Conservation (phyloP, 768 basidiomycete species). For the Boletus reticulatus region DNA sequence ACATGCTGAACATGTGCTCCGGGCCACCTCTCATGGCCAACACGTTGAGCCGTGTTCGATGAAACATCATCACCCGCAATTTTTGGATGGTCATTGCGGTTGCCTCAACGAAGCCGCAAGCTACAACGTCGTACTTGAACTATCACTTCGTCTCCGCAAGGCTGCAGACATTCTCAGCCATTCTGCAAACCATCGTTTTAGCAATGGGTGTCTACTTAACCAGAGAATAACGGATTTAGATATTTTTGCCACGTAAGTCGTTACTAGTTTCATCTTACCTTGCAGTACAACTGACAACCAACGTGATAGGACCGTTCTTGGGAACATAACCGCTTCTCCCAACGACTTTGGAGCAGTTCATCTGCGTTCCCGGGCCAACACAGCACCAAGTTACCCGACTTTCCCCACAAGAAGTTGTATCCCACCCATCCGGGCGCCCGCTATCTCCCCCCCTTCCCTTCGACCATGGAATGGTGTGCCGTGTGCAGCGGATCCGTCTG, state of each 20-base stretch:
- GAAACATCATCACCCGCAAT: slow-evolving; percentile 13
- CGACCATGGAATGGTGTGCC: slow-evolving; percentile 20
- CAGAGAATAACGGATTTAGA: slow-evolving; percentile 53
- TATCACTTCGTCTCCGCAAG: slow-evolving; percentile 61
- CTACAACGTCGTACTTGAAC: slow-evolving; percentile 60
- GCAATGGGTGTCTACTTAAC: slow-evolving; percentile 34
- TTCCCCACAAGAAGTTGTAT: slow-evolving; percentile 13
- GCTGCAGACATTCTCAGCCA: slow-evolving; percentile 55
- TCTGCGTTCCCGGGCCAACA: slow-evolving; percentile 15
- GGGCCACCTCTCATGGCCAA: not conserved
- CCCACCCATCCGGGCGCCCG: slow-evolving; percentile 21
- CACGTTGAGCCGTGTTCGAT: slow-evolving; percentile 5
- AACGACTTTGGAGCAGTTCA: slow-evolving; percentile 20
- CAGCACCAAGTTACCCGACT: not conserved
- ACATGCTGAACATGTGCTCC: slow-evolving; percentile 7
- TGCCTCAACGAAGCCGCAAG: slow-evolving; percentile 54
- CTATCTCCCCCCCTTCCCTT: slow-evolving; percentile 15
- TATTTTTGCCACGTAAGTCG: slow-evolving; percentile 49
- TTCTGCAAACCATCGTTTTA: slow-evolving; percentile 39
- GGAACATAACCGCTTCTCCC: slow-evolving; percentile 31
- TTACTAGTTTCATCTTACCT: not conserved
- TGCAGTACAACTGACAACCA: slow-evolving; percentile 7
- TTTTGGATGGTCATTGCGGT: slow-evolving; percentile 45
- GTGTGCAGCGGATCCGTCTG: slow-evolving; percentile 27
- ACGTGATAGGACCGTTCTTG: slow-evolving; percentile 39